Conservation (phyloP, 2,329 filamentous ascomycete species). For the Alternaria triticina region DNA sequence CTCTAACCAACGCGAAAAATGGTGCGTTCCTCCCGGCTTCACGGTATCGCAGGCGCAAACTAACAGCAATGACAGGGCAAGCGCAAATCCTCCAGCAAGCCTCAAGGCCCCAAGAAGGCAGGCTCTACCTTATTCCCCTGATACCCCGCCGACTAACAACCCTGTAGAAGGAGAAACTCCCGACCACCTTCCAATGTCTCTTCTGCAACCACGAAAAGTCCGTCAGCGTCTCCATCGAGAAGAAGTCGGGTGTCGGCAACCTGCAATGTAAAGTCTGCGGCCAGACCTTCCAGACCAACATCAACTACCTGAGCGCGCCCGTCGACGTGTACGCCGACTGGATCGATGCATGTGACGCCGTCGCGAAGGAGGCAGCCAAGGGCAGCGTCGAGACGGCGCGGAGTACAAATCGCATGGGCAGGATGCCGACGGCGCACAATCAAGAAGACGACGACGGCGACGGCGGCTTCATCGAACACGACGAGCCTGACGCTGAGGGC, state of each 20-base stretch:
- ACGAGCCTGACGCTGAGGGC: slow-evolving; percentile 49
- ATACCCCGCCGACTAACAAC: slow-evolving; percentile 14
- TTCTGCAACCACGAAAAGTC: slow-evolving; percentile 99
- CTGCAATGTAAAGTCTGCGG: slow-evolving; percentile 92
- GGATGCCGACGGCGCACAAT: slow-evolving; percentile 26
- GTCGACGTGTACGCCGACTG: slow-evolving; percentile 98
- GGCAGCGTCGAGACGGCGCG: slow-evolving; percentile 37
- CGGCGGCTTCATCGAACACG: slow-evolving; percentile 48
- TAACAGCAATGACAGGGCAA: slow-evolving; percentile 68
- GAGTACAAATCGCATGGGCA: slow-evolving; percentile 35
- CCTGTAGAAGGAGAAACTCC: slow-evolving; percentile 66
- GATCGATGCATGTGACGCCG: slow-evolving; percentile 89
- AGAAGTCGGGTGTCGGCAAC: slow-evolving; percentile 85
- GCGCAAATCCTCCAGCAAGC: slow-evolving; percentile 85
- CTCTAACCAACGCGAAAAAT: slow-evolving; percentile 15
- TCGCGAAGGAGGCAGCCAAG: slow-evolving; percentile 66
- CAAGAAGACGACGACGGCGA: slow-evolving; percentile 35
- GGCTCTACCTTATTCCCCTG: slow-evolving; percentile 15
- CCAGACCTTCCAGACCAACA: slow-evolving; percentile 88
- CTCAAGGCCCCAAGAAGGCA: slow-evolving; percentile 83
- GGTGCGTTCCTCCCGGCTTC: slow-evolving; percentile 21
- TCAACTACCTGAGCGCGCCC: slow-evolving; percentile 89
- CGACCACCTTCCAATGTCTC: slow-evolving; percentile 90
- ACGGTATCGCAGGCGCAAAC: slow-evolving; percentile 22
- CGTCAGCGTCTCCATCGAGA: slow-evolving; percentile 88